Evolutionary conservation across 1,284 basidiomycete genomes (phyloP), one percentile per base, ranked within the genome.

Genomic region (Vanrija pseudolonga): DNA sequence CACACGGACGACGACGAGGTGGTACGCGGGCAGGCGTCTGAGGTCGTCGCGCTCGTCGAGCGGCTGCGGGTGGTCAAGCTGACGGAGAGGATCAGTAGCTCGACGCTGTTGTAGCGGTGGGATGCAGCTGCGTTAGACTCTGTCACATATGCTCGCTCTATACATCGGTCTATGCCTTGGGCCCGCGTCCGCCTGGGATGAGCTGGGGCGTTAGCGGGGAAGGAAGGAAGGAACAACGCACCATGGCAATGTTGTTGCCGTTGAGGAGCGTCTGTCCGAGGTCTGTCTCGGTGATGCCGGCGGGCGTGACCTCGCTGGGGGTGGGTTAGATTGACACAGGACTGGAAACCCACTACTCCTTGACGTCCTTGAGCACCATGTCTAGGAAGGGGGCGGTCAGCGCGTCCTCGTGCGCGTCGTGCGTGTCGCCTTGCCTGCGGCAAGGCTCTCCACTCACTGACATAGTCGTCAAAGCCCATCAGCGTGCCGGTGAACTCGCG

Each of bases 161-260:
- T 47, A 47, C 46, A 47, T 47, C 6, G 20, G 46, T 47, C 48
- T 45, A 45, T 45, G 43, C 43, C 14, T 45, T 32, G 32, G 32
- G 32, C 32, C 32, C 32, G 12, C 32, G 32, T 12, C 32, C 32
- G 12, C 44, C 37, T 36, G 50, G 38, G n/a, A 44, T 43, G 36
- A 45, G 38, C 50, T 45, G 18, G 4, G 12, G 26, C 6, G 19
- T 37, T 5, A 51, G 44, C 44, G n/a, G 22, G 22, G 9, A 24
- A 17, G 28, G 45, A 9, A 12, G 32, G 32, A 12, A 9, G n/a
- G 22, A 28, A 8, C 2, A 17, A 61, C 76, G 46, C 55, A 95
- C 94, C 87, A 98, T 96, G 71, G 92, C 94, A 55, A 98, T 98
- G 66, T 96, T 97, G 78, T 96, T 97, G 11, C 95, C 95, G 68